Evolutionary conservation across 1,284 basidiomycete species (phyloP), one percentile per base, ranked within the genome.

Genomic region (Athelia psychrophila): DNA sequence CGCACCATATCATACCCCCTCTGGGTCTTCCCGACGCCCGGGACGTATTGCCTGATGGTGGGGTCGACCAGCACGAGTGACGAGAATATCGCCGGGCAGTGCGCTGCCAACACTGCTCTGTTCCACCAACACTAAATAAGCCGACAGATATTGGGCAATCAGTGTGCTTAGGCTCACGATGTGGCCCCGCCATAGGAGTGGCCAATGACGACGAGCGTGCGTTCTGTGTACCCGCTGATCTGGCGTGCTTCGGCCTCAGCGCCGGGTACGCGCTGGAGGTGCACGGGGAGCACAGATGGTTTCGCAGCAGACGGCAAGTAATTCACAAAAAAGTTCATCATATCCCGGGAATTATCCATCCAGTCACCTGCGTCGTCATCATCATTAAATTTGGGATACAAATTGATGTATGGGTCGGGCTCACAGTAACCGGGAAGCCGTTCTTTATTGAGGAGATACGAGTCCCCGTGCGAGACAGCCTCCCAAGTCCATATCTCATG

Each of bases 401-500:
- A 30, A 13, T 30, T 30, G 27, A 30, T 13, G 27, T 30, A 13
- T 13, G 27, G 5, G 27, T 6, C n/a, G 27, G 9, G 70, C 82
- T 57, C 59, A 86, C 83, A 83, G 25, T 80, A 64, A 22, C 80
- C 77, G 33, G 77, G 78, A 2, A 88, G 68, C 19, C 70, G 68
- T 0, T 72, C 66, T 0, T 69, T 72, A 56, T 93, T 95, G 49
- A 93, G 53, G 19, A 88, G 66, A 1, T 76, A 83, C 15, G 87
- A 79, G 52, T 92, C 91, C 0, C 89, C 91, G 52, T 93, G 89
- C 55, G 91, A 83, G 2, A 84, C 76, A 38, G 85, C 78, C 57
- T 95, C 93, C 70, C 90, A 81, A 1, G 80, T 68, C 90, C 90
- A 94, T 15, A 93, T 75, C 63, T 95, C 91, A 59, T 88, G 83